phyloP scores from a whole-genome alignment of 2,329 filamentous ascomycete genomes.

The Trichoderma sp. region DNA sequence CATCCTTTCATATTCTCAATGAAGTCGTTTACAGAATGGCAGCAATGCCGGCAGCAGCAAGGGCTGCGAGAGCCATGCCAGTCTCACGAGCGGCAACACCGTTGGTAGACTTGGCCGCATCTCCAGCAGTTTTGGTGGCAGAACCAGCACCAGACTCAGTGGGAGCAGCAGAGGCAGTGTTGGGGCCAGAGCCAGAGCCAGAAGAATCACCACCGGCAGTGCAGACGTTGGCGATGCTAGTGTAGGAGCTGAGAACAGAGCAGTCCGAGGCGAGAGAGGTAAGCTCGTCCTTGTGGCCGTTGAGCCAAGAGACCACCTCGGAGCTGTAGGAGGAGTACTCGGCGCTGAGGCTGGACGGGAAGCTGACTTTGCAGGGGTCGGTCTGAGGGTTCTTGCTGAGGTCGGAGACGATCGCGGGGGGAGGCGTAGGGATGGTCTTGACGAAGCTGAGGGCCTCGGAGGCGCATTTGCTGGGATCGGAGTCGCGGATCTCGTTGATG shows the following conservation, averaged over 20 bases:
- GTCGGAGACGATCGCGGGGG: slow-evolving; percentile 30
- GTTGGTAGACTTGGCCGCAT: background rate
- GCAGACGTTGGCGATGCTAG: slow-evolving; percentile 27
- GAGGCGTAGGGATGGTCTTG: slow-evolving; percentile 31
- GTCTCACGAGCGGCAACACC: slow-evolving; percentile 26
- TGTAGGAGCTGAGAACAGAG: slow-evolving; percentile 25
- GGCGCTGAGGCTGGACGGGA: slow-evolving; percentile 31
- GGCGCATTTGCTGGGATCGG: slow-evolving; percentile 24
- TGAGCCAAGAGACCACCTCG: slow-evolving; percentile 32
- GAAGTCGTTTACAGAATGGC: slow-evolving; percentile 29
- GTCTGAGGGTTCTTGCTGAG: slow-evolving; percentile 26
- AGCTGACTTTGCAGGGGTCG: slow-evolving; percentile 34
- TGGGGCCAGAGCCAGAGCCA: slow-evolving; percentile 14
- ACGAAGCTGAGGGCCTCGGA: slow-evolving; percentile 26
- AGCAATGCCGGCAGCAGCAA: slow-evolving; percentile 31
- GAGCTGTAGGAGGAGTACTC: slow-evolving; percentile 34
- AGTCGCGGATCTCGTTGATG: background rate
- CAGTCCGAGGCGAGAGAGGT: slow-evolving; percentile 29
- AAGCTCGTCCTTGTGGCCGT: slow-evolving; percentile 29
- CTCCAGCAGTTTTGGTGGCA: background rate
- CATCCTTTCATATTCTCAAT: background rate
- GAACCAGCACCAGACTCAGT: background rate
- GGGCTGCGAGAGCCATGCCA: slow-evolving; percentile 31
- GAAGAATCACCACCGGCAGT: background rate
- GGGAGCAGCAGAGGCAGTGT: background rate